These are phyloP conservation scores for Xylaria scruposa DNA, from an alignment of 495 filamentous ascomycete genomes.

Conservation along the genomic window DNA sequence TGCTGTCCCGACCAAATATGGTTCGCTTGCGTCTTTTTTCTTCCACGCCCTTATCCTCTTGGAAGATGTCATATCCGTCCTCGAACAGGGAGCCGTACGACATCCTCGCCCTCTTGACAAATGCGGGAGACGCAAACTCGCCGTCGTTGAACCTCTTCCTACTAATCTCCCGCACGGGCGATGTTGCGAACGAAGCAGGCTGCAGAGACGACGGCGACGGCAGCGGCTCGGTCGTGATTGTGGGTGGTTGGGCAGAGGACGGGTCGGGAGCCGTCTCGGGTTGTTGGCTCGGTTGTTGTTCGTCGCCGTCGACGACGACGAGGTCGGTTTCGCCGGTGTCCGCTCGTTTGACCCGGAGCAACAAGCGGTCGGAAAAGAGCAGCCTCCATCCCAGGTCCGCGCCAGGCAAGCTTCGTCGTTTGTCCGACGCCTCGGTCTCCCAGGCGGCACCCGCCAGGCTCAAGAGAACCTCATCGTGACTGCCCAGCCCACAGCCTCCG, in stretches of 20 bases:
- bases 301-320: slow-evolving; percentile 54
- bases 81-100: slow-evolving; percentile 67
- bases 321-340: slow-evolving; percentile 45
- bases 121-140: slow-evolving; percentile 77
- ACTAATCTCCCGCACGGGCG: slow-evolving; percentile 11
- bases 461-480: slow-evolving; percentile 76
- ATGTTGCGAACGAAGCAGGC: slow-evolving; percentile 20
- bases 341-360: slow-evolving; percentile 61
- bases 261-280: background rate
- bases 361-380: slow-evolving; percentile 61
- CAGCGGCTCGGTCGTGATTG: background rate
- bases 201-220: background rate
- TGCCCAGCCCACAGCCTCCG: slow-evolving; percentile 68
- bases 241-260: background rate
- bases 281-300: slow-evolving; percentile 21
- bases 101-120: slow-evolving; percentile 67
- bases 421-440: slow-evolving; percentile 55
- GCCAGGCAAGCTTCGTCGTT: slow-evolving; percentile 64
- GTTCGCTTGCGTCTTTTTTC: slow-evolving; percentile 74
- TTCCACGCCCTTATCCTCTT: slow-evolving; percentile 69
- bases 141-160: slow-evolving; percentile 37
- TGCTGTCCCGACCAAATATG: slow-evolving; percentile 71
- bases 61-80: slow-evolving; percentile 69
- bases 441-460: slow-evolving; percentile 70
- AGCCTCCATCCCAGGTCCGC: slow-evolving; percentile 78